Percentiles rank a stretch among this genome's conserved stretches.
Evolutionary conservation across 2,329 filamentous ascomycete species (phyloP).

Genomic region (Didymellaceae sp.): DNA sequence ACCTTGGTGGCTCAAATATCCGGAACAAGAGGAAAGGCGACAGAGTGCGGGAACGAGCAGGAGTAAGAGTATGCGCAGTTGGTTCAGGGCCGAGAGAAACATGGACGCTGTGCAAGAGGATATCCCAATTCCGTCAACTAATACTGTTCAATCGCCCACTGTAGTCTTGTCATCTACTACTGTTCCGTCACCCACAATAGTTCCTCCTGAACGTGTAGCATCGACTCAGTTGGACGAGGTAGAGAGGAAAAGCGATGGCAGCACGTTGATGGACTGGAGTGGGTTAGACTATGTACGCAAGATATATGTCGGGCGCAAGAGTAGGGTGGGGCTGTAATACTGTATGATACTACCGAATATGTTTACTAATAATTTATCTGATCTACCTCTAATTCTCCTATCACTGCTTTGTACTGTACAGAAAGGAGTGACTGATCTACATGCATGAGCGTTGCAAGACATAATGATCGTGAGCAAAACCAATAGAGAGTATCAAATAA

Average conservation of each 20-base stretch:
- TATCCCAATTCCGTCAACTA: background rate
- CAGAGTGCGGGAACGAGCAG: background rate
- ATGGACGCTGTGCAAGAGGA: background rate
- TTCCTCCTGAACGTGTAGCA: too few species aligned
- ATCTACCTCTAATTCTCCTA: too few species aligned
- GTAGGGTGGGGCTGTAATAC: slow-evolving; percentile 7
- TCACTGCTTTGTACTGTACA: background rate
- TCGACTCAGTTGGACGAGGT: too few species aligned
- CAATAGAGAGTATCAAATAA: background rate
- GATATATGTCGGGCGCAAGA: slow-evolving; percentile 11
- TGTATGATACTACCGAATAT: background rate
- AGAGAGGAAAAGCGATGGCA: slow-evolving; percentile 8
- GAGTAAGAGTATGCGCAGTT: slow-evolving; percentile 6
- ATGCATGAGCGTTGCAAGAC: too few species aligned
- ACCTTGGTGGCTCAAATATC: slow-evolving; percentile 9
- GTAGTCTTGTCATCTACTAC: too few species aligned
- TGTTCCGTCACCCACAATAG: too few species aligned
- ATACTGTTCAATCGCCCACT: too few species aligned
- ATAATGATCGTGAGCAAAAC: too few species aligned
- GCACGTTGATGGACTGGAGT: slow-evolving; percentile 13
- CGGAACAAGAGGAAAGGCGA: background rate
- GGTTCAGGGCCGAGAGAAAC: slow-evolving; percentile 9
- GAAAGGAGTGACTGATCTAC: too few species aligned
- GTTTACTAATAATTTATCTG: background rate
- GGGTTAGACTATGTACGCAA: slow-evolving; percentile 16